phyloP scores from a whole-genome alignment of 768 basidiomycete species.

The Hydnomerulius pinastri region DNA sequence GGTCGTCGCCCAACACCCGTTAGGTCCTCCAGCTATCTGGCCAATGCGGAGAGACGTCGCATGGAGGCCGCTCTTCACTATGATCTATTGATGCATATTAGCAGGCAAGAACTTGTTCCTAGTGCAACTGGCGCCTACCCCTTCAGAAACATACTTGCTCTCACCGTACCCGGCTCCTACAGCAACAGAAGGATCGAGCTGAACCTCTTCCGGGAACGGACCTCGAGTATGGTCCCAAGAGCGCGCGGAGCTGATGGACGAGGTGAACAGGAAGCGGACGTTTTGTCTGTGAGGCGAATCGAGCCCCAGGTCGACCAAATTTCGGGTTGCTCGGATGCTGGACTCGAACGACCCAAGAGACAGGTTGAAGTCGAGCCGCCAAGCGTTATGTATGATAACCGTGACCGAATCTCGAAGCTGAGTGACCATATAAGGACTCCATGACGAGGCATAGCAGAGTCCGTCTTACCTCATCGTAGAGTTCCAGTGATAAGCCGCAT shows the following conservation, averaged over 20 bases:
- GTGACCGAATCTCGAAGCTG: constrained; percentile 28
- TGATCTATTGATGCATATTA: constrained; percentile 16
- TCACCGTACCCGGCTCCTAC: constrained; percentile 39
- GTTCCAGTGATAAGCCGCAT: constrained; percentile 29
- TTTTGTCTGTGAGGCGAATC: constrained; percentile 19
- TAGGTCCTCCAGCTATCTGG: constrained; percentile 34
- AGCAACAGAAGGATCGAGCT: constrained; percentile 26
- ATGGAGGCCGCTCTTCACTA: constrained; percentile 26
- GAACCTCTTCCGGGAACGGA: constrained; percentile 39
- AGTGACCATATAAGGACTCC: not conserved
- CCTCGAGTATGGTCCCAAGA: constrained; percentile 29
- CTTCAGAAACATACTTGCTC: constrained; percentile 39
- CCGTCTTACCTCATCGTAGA: constrained; percentile 32
- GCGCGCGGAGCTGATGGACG: constrained; percentile 22
- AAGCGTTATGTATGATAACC: constrained; percentile 39
- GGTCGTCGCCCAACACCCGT: constrained; percentile 34
- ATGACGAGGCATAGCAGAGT: not conserved
- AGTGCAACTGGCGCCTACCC: constrained; percentile 31
- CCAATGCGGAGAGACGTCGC: constrained; percentile 33
- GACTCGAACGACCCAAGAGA: constrained; percentile 39
- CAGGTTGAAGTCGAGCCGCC: constrained; percentile 45
- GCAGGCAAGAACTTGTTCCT: constrained; percentile 14
- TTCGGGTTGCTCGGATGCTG: constrained; percentile 33
- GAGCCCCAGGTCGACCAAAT: constrained; percentile 35
- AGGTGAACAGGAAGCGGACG: constrained; percentile 28